phyloP scores from a whole-genome alignment of 805 yeast genomes.

The Wickerhamomyces silvicola region DNA sequence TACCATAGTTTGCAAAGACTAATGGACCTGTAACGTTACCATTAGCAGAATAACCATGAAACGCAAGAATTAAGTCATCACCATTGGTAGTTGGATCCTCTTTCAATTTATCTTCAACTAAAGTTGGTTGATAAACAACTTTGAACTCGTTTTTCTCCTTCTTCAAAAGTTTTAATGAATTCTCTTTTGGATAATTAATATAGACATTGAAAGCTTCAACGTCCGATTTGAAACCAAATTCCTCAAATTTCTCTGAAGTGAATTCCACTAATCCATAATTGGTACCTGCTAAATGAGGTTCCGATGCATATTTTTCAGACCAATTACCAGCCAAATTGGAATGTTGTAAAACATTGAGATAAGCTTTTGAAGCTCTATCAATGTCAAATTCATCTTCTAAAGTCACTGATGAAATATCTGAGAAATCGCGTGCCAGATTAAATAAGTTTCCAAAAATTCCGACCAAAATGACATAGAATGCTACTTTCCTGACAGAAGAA shows the following conservation, averaged over 20 bases:
- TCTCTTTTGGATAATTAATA: conserved; percentile 55
- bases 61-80: conserved; percentile 55
- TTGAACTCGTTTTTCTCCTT: conserved; percentile 12
- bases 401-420: no score
- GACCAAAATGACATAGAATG: no score
- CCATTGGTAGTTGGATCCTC: conserved; percentile 40
- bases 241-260: conserved; percentile 51
- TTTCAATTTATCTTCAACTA: conserved; percentile 44
- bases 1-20: conserved; percentile 67
- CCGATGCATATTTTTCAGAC: conserved; percentile 44
- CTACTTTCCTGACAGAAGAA: no score
- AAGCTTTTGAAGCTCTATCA: conserved; percentile 13
- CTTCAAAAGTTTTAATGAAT: conserved; percentile 39
- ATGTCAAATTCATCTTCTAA: not conserved
- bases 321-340: conserved; percentile 42
- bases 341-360: conserved; percentile 18
- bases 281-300: conserved; percentile 55
- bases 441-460: no score
- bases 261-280: conserved; percentile 45
- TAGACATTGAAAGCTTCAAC: conserved; percentile 57
- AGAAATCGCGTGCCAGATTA: no score
- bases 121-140: conserved; percentile 43
- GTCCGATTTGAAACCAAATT: conserved; percentile 49
- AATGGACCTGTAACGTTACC: conserved; percentile 67
- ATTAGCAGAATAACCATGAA: conserved; percentile 69